A percentile compares a stretch with the other conserved stretches of the same genome.
phyloP scores from a whole-genome alignment of 164 flowering plant genomes.

The Piper betle region DNA sequence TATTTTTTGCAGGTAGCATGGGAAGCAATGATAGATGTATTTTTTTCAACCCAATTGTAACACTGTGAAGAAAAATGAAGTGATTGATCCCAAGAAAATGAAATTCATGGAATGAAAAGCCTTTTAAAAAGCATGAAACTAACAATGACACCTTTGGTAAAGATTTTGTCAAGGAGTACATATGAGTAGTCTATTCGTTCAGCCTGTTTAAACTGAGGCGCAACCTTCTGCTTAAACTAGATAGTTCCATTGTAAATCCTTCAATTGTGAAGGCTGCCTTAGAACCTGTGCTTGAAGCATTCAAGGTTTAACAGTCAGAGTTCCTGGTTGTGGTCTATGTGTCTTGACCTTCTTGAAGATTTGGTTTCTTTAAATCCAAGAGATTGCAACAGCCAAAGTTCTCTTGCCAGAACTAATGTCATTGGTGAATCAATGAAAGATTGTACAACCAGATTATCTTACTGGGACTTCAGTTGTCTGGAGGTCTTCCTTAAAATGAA shows the following conservation, averaged over 20 bases:
- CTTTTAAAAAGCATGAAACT: constrained; percentile 49
- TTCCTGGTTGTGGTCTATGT: constrained; percentile 35
- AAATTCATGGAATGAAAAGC: constrained; percentile 14
- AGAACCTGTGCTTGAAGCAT: constrained; percentile 51
- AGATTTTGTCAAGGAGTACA: constrained; percentile 51
- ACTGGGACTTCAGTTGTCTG: constrained; percentile 41
- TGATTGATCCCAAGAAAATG: background rate
- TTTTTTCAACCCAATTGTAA: constrained; percentile 17
- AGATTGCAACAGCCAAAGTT: constrained; percentile 9
- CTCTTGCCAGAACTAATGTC: constrained; percentile 10
- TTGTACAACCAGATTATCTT: constrained; percentile 42
- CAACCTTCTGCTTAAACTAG: constrained; percentile 65
- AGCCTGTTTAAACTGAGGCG: constrained; percentile 61
- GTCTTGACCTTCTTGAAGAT: constrained; percentile 42
- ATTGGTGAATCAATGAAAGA: constrained; percentile 17
- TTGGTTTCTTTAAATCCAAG: constrained; percentile 25
- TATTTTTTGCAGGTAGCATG: constrained; percentile 54
- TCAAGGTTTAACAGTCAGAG: constrained; percentile 29
- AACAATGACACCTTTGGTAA: constrained; percentile 65
- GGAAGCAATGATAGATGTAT: constrained; percentile 70
- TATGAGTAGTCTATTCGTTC: constrained; percentile 43
- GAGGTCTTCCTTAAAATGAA: constrained; percentile 39
- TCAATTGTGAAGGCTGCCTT: constrained; percentile 28
- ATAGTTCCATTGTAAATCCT: constrained; percentile 24
- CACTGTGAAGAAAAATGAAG: constrained; percentile 6